Base-by-base conservation (phyloP, 1,139 yeast genomes). In the Yamadazyma epiphylla region DNA sequence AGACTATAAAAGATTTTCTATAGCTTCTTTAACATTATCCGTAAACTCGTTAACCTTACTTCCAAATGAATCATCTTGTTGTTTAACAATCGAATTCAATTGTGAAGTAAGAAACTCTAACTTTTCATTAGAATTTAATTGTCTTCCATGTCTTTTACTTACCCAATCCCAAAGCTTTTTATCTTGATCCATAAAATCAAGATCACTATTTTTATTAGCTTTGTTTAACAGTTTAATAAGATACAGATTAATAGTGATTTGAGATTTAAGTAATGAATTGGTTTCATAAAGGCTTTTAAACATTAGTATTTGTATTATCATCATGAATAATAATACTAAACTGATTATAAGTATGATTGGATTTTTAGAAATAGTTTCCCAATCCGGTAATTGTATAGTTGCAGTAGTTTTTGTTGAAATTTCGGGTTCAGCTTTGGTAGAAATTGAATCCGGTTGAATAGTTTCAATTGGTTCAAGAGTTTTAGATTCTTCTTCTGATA, bases 81-180 rank as follows among this genome's bases (percentile, higher is more conserved):
- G 29, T 22, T 35, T 35, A 22, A 39, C 38, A 12, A 48, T 30
- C 9, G 36, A 24, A 19, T 38, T 44, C 16, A 52, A 39, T 27
- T 56, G 57, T 25, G 33, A 40, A 5, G 55, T 45, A 25, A 58
- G 39, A 31, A 41, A 57, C 30, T 53, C 53, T 22, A 53, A 41
- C 30, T 50, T 50, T 29, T 58, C 59, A 4, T 43, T 27, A 8
- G 45, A 35, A 22, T 42, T 40, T 25, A 55, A 33, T 25, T 45
- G 40, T 29, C 44, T 49, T 3, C 53, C 54, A 20, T 45, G 37
- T 22, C 41, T 38, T 12, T 38, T 31, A 23, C 38, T 31, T 1
- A 55, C 49, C 54, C 54, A 53, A 9, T 50, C 42, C 64, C 63
- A 57, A n/a, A 55, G 42, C 19, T 33, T 30, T 7, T 30, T 23